These are phyloP conservation scores for Periglandula ipomoeae DNA, from an alignment of 2,329 filamentous ascomycete species.

Conservation along the genomic window DNA sequence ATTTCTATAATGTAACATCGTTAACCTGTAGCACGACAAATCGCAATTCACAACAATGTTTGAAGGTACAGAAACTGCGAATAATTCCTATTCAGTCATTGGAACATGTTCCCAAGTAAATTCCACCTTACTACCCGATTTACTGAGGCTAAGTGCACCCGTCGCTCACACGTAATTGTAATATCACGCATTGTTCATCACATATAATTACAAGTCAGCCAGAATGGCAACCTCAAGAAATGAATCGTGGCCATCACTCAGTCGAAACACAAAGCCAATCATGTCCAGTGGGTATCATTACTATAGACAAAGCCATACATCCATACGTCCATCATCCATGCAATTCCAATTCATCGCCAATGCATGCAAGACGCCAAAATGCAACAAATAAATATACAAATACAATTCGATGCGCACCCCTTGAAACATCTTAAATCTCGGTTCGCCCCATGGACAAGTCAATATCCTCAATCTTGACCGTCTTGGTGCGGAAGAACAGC, in stretches of 20 bases:
- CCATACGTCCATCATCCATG: background rate
- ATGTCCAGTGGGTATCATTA: conserved; percentile 8
- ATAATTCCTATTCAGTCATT: no score
- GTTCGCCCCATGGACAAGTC: conserved; percentile 19
- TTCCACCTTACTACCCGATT: no score
- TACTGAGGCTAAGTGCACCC: no score
- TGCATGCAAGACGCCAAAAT: conserved; percentile 3
- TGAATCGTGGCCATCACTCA: no score
- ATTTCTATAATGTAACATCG: no score
- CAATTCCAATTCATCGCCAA: background rate
- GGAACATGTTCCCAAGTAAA: no score
- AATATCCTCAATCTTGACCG: conserved; percentile 26
- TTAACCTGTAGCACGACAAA: no score
- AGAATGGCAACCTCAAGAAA: no score
- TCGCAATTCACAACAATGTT: no score
- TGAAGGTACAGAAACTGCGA: no score
- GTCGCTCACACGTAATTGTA: no score
- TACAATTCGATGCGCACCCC: background rate
- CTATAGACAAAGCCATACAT: background rate
- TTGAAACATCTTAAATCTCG: background rate
- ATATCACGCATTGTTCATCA: background rate
- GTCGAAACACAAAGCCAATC: background rate
- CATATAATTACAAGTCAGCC: no score
- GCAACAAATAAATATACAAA: background rate
- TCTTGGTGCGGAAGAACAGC: conserved; percentile 30